phyloP scores from a whole-genome alignment of 306 rosid species.

The Cucumis sativus region DNA sequence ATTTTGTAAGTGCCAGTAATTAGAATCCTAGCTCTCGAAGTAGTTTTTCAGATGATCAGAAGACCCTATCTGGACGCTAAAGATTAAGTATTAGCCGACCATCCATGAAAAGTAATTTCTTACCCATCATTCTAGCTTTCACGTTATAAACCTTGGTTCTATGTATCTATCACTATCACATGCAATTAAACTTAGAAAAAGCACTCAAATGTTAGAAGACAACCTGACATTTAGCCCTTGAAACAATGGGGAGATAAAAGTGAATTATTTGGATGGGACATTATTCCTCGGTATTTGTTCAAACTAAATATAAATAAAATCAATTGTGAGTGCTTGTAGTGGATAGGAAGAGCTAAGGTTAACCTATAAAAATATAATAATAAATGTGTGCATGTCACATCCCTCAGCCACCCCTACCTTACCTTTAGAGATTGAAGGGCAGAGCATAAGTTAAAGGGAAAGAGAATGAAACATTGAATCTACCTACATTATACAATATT shows the following conservation, averaged over 20 bases:
- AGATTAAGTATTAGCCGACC: background rate
- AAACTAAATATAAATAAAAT: background rate
- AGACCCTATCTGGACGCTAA: background rate
- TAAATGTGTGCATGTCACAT: background rate
- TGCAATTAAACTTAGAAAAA: background rate
- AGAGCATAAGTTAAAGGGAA: background rate
- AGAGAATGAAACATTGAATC: background rate
- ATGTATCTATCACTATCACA: no score
- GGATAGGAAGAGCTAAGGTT: background rate
- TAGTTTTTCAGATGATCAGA: background rate
- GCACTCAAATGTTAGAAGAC: background rate
- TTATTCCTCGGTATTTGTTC: background rate
- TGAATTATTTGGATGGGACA: background rate
- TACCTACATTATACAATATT: background rate
- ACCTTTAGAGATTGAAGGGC: background rate
- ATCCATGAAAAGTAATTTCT: background rate
- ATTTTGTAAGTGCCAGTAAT: no score
- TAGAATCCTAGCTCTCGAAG: background rate
- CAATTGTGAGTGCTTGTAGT: background rate
- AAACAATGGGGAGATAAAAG: background rate
- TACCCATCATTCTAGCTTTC: background rate
- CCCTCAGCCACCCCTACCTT: background rate
- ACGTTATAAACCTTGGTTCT: no score
- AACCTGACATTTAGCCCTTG: background rate
- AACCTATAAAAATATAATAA: background rate